Evolutionary conservation across 441 rosid species (phyloP), one percentile per base, ranked within the genome.

Genomic region (Aleurites moluccanus): DNA sequence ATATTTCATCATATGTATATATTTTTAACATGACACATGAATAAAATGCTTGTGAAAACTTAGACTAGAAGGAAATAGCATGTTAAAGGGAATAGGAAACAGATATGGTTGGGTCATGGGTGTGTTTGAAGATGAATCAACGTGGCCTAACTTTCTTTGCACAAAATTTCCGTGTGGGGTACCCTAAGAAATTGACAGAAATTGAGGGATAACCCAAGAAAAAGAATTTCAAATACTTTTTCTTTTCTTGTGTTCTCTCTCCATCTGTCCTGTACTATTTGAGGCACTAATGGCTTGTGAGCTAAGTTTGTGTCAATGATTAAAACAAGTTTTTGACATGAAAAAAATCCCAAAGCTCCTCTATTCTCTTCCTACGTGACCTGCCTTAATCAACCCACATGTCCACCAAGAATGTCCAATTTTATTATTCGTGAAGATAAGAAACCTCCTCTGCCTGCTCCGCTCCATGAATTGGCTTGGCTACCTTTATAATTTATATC

Each of bases 71-170:
- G 14, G 64, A 30, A 56, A 62, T 4, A 38, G 38, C 0, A 13
- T 8, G 28, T 1, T 25, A n/a, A 21, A 67, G 4, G 38, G n/a
- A 5, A 8, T 10, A 18, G 7, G 10, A 60, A 2, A 38, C 53
- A 57, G 83, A 77, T 64, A 66, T 55, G 73, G 21, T 33, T 53
- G 75, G 23, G n/a, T n/a, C n/a, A n/a, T n/a, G n/a, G n/a, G 73
- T 75, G 76, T 49, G 72, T 18, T 1, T 2, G 63, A 4, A 42
- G 76, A 55, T 63, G 71, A 6, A 64, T 21, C 75, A 72, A 77
- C 85, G 83, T 76, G 83, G 81, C 78, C 60, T 40, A 13, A 20
- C 60, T 25, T 33, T 47, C 53, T 27, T 63, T 44, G 18, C 35
- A 53, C 30, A 44, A 1, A 16, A 14, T 23, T 2, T 3, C 1